Evolutionary conservation across 2,329 filamentous ascomycete species (phyloP).

Genomic region (Fusarium fujikuroi): DNA sequence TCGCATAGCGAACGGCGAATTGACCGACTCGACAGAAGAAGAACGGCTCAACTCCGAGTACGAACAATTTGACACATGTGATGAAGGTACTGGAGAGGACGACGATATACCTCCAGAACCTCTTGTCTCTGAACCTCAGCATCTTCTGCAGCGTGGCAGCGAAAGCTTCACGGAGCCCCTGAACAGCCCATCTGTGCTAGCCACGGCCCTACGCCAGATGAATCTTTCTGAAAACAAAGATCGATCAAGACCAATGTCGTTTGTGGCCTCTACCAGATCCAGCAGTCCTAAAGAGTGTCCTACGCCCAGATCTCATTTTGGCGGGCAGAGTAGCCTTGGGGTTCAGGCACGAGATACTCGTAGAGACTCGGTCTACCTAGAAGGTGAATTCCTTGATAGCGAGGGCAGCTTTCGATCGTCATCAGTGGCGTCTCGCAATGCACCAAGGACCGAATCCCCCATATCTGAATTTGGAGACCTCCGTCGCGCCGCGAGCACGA

Average conservation of each 20-base stretch:
- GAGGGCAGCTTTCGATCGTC: conserved; percentile 88
- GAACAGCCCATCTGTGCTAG: conserved; percentile 62
- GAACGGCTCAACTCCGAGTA: conserved; percentile 56
- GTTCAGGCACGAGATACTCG: conserved; percentile 71
- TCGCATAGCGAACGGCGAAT: conserved; percentile 83
- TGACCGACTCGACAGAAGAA: conserved; percentile 79
- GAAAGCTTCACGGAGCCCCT: conserved; percentile 39
- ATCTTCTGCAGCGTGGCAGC: conserved; percentile 18
- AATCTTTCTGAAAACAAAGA: conserved; percentile 46
- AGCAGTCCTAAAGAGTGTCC: conserved; percentile 91
- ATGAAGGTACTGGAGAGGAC: conserved; percentile 52
- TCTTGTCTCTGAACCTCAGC: conserved; percentile 25
- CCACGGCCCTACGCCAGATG: conserved; percentile 61
- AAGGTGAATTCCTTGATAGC: conserved; percentile 86
- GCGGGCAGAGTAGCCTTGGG: conserved; percentile 65
- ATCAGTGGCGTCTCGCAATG: conserved; percentile 74
- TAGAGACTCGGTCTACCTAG: conserved; percentile 80
- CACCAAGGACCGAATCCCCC: conserved; percentile 85
- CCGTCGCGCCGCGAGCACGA: conserved; percentile 78
- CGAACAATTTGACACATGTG: conserved; percentile 38
- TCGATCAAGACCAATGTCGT: conserved; percentile 62
- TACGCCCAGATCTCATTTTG: conserved; percentile 86
- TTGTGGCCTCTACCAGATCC: conserved; percentile 80
- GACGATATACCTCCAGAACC: conserved; percentile 25
- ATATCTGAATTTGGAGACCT: conserved; percentile 85